Percentiles rank a stretch among this genome's conserved stretches.
Evolutionary conservation across 768 basidiomycete genomes (phyloP).

Genomic region (Podaxis sp.): DNA sequence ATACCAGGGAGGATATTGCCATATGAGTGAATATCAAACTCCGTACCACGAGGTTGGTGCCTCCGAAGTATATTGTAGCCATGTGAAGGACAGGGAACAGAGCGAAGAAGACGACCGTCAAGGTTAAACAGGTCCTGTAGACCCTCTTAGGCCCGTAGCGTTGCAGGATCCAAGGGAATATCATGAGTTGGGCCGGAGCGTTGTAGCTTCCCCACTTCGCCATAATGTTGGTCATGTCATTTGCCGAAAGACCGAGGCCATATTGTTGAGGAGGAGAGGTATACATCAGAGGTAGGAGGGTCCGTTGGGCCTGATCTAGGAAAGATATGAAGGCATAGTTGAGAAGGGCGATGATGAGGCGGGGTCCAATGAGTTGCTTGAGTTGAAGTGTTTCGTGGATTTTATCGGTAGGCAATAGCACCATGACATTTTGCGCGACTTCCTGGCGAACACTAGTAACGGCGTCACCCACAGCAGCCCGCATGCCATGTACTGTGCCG

Average conservation of each 20-base stretch:
- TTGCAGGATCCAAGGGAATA: constrained; percentile 45
- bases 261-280: constrained; percentile 54
- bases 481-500: not conserved
- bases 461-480: not conserved
- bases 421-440: not conserved
- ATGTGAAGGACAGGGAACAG: constrained; percentile 17
- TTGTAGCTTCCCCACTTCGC: constrained; percentile 50
- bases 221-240: constrained; percentile 54
- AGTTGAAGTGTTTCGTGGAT: constrained; percentile 10
- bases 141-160: constrained; percentile 49
- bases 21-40: constrained; percentile 7
- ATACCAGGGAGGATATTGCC: constrained; percentile 10
- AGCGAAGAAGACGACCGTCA: constrained; percentile 19
- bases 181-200: constrained; percentile 49
- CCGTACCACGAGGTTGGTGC: not conserved
- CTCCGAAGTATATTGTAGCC: not conserved
- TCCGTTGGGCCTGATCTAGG: constrained; percentile 28
- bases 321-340: constrained; percentile 31
- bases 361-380: constrained; percentile 24
- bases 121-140: constrained; percentile 29
- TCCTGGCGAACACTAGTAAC: not conserved
- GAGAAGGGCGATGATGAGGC: constrained; percentile 25
- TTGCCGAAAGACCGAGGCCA: constrained; percentile 56
- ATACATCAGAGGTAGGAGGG: constrained; percentile 31
- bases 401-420: not conserved